Evolutionary conservation across 2,329 filamentous ascomycete species (phyloP), one percentile per base, ranked within the genome.

Genomic region (Ceratocystis huliohia): DNA sequence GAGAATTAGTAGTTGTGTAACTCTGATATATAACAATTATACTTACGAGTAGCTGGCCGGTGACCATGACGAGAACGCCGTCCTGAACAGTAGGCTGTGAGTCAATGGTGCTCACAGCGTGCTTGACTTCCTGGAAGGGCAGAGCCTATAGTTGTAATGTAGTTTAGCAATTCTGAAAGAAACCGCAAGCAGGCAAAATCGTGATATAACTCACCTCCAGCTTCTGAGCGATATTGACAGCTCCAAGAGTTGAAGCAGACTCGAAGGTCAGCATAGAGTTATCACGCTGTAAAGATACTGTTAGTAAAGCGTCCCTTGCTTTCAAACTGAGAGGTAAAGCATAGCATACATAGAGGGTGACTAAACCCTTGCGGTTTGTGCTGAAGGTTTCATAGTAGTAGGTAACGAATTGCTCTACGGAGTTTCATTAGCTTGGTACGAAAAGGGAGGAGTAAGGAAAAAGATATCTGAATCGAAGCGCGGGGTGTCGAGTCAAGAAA

Each of bases 211-310:
- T 72, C 80, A 97, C 93, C 68, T 76, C 75, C 69, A 97, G 84
- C 82, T 96, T 96, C 76, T 90, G 85, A 65, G 87, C 78, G 72
- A 99, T 96, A 41, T 75, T 74, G 28, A 71, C 74, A 45, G 79
- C 78, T 69, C 93, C 92, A 73, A 85, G 80, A 68, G 84, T 76
- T 15, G 87, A 85, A 57, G 79, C 72, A 61, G 82, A 86, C 82
- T 97, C 91, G 74, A 96, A 97, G 63, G 93, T 96, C 77, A 97
- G 82, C 88, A 96, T 96, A 62, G 94, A 97, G 69, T 87, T 76
- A 3, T 88, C 83, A 73, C 88, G 85, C 91, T 96, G 71, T 73
- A 66, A n/a, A 20, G 25, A 25, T 10, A 2, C 7, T n/a, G 33
- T 59, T 65, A 63, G 44, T 20, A 33, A 10, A 65, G 37, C 3